phyloP scores from a whole-genome alignment of 192 early-diverging fungal species.

The Rhizophagus sp. region DNA sequence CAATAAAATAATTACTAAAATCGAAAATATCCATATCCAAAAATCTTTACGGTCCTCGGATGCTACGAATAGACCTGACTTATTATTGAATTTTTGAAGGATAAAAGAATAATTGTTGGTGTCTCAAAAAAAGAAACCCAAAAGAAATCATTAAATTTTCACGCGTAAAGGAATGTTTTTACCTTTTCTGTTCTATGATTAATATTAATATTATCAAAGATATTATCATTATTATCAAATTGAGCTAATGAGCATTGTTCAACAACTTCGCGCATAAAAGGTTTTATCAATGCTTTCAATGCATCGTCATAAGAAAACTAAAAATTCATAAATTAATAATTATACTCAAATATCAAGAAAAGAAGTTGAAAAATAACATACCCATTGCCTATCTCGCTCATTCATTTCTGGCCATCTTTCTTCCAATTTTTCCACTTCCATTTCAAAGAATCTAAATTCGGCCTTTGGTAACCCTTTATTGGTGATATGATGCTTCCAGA shows the following conservation, averaged over 20 bases:
- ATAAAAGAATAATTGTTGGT: neutral
- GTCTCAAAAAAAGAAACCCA: neutral
- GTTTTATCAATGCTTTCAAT: slow-evolving; percentile 34
- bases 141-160: neutral
- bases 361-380: slow-evolving; percentile 27
- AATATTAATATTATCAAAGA: neutral
- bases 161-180: neutral
- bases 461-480: slow-evolving; percentile 43
- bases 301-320: slow-evolving; percentile 52
- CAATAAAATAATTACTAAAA: slow-evolving; percentile 4
- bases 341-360: slow-evolving; percentile 3
- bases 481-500: slow-evolving; percentile 45
- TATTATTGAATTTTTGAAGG: neutral
- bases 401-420: slow-evolving; percentile 58
- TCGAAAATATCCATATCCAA: slow-evolving; percentile 15
- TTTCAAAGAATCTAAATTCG: slow-evolving; percentile 54
- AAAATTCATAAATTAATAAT: neutral
- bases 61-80: neutral
- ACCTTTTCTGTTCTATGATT: neutral
- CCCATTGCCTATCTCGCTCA: slow-evolving; percentile 50
- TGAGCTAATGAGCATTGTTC: slow-evolving; percentile 40
- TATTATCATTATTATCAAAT: neutral
- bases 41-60: slow-evolving; percentile 4
- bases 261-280: slow-evolving; percentile 47
- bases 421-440: slow-evolving; percentile 54